Conservation (phyloP, 2,329 filamentous ascomycete genomes). For the Xylariaceae sp. region DNA sequence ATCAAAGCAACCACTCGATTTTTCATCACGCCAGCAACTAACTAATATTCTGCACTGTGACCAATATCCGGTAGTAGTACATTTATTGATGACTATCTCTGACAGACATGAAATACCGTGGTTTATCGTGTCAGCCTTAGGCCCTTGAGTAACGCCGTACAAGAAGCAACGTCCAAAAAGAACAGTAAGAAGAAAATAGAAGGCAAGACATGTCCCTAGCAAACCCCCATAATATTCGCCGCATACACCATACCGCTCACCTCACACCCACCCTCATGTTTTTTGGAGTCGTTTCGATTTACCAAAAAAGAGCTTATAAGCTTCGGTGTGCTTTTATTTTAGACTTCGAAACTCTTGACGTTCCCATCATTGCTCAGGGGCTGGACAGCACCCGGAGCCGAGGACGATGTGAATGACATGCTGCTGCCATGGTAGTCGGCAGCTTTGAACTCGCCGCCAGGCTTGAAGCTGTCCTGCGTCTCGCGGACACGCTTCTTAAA, state of each 20-base stretch:
- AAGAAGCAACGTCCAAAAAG: conserved; percentile 6
- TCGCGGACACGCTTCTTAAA: conserved; percentile 85
- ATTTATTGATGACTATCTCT: conserved; percentile 18
- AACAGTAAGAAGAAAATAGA: conserved; percentile 8
- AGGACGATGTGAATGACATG: conserved; percentile 48
- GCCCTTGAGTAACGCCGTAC: conserved; percentile 18
- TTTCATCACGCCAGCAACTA: background rate
- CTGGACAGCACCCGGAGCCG: conserved; percentile 42
- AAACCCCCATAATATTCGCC: conserved; percentile 22
- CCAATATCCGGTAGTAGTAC: conserved; percentile 20
- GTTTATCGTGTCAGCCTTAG: conserved; percentile 6
- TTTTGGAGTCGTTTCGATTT: too few species aligned
- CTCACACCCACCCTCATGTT: background rate
- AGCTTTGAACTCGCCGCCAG: conserved; percentile 46
- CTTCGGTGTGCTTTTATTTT: conserved; percentile 30
- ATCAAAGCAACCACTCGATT: background rate
- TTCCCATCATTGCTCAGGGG: conserved; percentile 51
- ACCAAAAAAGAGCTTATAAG: background rate
- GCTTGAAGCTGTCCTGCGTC: conserved; percentile 69
- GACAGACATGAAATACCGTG: conserved; percentile 4
- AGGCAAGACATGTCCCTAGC: conserved; percentile 5
- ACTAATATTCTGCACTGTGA: background rate
- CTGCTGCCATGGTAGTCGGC: conserved; percentile 49
- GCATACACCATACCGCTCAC: conserved; percentile 12
- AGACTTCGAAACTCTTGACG: conserved; percentile 55